Evolutionary conservation across 257 asterid species (phyloP), one percentile per base, ranked within the genome.

Genomic region (Scutellaria baicalensis): DNA sequence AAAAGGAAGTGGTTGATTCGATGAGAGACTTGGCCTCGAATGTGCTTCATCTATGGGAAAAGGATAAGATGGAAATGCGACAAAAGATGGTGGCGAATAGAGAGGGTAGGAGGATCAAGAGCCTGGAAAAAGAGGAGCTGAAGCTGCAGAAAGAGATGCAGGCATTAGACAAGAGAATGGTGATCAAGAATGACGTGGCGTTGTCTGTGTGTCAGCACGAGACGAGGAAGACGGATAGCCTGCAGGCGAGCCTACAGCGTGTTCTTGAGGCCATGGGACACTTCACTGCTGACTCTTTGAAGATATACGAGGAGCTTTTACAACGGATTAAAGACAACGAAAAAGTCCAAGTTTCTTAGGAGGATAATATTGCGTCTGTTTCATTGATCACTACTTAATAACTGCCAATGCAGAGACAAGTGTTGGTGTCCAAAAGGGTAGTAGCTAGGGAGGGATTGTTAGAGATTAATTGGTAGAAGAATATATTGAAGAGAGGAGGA

Each of bases 251-350:
- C 39, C 72, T 93, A 82, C 89, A 84, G 45, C 96, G 78, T 42
- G 86, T 87, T 51, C 88, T 90, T 39, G 97, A 93, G 80, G 96
- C 98, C 0, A 85, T 93, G 95, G 96, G 91, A 85, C 81, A 83
- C 79, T 93, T 85, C 61, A 76, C 92, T 3, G 69, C 83, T 8
- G 80, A 60, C 68, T 80, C 89, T 35, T 70, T 90, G 66, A 89
- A 87, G 83, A 88, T 86, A 8, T 86, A 93, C 0, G 97, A 88
- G 85, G 97, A 90, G 56, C 52, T 93, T 38, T 72, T 90, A 79
- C 90, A 86, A 63, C 87, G 96, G 14, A 89, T 93, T 40, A 91
- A 85, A 44, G 97, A 93, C 79, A 92, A 88, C 66, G 86, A 76
- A 16, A 66, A 68, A n/a, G n/a, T n/a, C n/a, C n/a, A n/a, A 23